Evolutionary conservation across 164 flowering plant genomes (phyloP).

Genomic region (Sedum album): DNA sequence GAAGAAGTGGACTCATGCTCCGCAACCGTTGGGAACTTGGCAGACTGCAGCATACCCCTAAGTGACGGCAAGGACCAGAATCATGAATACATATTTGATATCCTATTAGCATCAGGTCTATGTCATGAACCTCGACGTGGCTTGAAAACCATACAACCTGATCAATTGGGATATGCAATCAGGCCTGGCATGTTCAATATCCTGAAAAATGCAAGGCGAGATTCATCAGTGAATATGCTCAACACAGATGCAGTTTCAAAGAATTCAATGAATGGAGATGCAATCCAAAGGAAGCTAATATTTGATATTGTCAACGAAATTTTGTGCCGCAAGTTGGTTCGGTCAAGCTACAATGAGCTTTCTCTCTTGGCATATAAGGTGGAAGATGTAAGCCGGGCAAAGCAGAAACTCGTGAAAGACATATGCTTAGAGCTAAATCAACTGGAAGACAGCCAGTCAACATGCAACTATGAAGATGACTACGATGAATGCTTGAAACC

Average conservation of each 20-base stretch:
- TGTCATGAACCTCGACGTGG: too few relatives aligned
- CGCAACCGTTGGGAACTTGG: conserved; percentile 23
- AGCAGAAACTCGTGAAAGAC: conserved; percentile 44
- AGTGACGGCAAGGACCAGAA: too few relatives aligned
- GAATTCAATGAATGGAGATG: conserved; percentile 17
- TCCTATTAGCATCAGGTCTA: too few relatives aligned
- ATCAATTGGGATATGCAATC: too few relatives aligned
- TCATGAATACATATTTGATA: too few relatives aligned
- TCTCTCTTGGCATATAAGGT: conserved; percentile 25
- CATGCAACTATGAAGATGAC: conserved; percentile 24
- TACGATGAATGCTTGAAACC: conserved; percentile 27
- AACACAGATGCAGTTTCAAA: too few relatives aligned
- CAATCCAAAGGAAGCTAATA: conserved; percentile 46
- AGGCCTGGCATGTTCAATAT: too few relatives aligned
- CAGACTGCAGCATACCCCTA: not conserved
- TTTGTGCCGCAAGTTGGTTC: conserved; percentile 30
- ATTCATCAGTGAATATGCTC: too few relatives aligned
- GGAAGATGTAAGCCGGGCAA: conserved; percentile 23
- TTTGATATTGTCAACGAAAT: conserved; percentile 77
- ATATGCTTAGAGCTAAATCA: conserved; percentile 54
- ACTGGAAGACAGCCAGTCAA: conserved; percentile 29
- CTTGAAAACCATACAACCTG: too few relatives aligned
- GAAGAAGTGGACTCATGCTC: conserved; percentile 26
- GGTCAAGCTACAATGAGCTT: conserved; percentile 19
- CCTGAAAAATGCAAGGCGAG: too few relatives aligned